Conservation (phyloP, 1,284 basidiomycete species). For the Ceratobasidium sp. region DNA sequence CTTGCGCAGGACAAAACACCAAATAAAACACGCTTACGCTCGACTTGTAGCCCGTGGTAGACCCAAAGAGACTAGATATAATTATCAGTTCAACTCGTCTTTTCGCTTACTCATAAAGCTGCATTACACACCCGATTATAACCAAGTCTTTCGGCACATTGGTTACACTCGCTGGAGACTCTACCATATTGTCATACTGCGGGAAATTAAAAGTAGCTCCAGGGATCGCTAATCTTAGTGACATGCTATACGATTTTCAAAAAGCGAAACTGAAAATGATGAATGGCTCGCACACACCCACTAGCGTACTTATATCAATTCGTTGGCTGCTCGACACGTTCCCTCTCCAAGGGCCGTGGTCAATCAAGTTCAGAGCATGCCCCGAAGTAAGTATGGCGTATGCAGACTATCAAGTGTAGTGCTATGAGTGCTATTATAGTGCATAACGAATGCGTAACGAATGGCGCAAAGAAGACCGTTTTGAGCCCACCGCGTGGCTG, state of each 20-base stretch:
- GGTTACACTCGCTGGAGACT: neutral
- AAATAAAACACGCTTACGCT: neutral
- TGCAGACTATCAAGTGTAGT: neutral
- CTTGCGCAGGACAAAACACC: neutral
- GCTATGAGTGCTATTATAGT: neutral
- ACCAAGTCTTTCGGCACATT: neutral
- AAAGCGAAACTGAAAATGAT: neutral
- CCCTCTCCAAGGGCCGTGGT: neutral
- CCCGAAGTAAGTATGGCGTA: neutral
- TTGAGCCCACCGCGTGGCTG: slow-evolving; percentile 8
- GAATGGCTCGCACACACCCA: neutral
- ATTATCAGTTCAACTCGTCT: neutral
- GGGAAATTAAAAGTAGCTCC: neutral
- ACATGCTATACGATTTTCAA: neutral
- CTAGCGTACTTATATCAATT: neutral
- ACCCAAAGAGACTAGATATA: neutral
- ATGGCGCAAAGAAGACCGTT: neutral
- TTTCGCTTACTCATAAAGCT: neutral
- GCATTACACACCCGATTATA: neutral
- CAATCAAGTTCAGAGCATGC: neutral
- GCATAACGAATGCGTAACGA: neutral
- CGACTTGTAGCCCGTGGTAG: neutral
- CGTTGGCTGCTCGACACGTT: neutral
- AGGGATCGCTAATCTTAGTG: neutral
- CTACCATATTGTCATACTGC: no score